Base-by-base conservation (phyloP, 2,329 filamentous ascomycete genomes). In the Fusarium sarcochroum region DNA sequence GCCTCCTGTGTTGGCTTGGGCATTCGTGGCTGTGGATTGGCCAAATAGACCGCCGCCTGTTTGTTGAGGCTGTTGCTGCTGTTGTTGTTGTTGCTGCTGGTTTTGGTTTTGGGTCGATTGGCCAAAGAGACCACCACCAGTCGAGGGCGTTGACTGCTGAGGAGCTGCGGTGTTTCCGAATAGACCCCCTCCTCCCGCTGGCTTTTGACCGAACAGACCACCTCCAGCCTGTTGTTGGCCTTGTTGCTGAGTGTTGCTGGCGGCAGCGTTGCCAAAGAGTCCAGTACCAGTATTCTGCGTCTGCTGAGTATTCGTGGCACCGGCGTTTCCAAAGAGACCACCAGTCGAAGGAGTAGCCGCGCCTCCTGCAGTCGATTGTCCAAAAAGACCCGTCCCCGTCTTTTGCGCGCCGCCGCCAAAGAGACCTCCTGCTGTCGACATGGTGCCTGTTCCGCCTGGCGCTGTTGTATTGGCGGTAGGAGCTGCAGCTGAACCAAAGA, bases 351-450 rank as follows among this genome's bases (percentile, higher is more conserved):
- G 68, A 3, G 71, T 59, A 27, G 68, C 53, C 37, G 73, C 50
- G 30, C 69, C 52, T 20, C 69, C 60, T 9, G 77, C 54, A 4
- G 74, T 62, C 18, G 71, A 69, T 35, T 72, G 63, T 20, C 78
- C 77, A 62, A 80, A 80, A 34, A 80, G 69, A 13, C 75, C 71
- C 4, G 71, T 70, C 17, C 66, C 63, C 30, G 73, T 56, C 57
- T 76, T 76, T 76, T 44, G 76, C 38, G 66, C 63, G 25, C 52
- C 61, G 67, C 48, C 51, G 38, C 70, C 70, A 58, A 73, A 73
- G 37, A 73, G 57, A 49, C 80, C 76, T 41, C 80, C 78, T 20
- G 76, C 74, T 20, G 78, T 77, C 46, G 80, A 76, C 73, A 81
- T 80, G 56, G 53, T 73, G 75, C 69, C 66, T 60, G 73, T 63